Evolutionary conservation across 495 filamentous ascomycete species (phyloP), one percentile per base, ranked within the genome.

Genomic region (Hapsidospora chrysogenum): DNA sequence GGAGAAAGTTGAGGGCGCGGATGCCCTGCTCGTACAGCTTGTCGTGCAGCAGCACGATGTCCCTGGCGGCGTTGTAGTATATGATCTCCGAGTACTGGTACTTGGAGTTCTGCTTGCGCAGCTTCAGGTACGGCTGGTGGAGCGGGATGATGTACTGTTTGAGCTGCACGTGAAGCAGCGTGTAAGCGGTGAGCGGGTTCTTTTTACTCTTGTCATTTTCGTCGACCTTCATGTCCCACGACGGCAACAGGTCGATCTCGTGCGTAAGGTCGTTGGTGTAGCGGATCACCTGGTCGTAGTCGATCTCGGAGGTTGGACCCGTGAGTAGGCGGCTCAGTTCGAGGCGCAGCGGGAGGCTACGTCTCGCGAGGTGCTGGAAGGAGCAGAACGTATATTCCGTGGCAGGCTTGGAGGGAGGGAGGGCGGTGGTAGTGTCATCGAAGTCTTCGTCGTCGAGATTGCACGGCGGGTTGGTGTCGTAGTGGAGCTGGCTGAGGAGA

Each of bases 391-490:
- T 63, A 36, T 61, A 63, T 22, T 51, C 47, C 13, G 16, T 45
- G 1, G 45, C 20, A 9, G 56, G 52, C 8, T 42, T 53, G 0
- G 53, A 49, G 0, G 49, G 42, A 3, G 58, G 54, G 2, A 60
- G 44, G n/a, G 50, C 46, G 33, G 47, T 44, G 20, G 53, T 54
- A 31, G 57, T 48, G 29, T 63, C 56, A 44, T 49, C 49, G 20
- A 63, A 63, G 35, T 59, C 56, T 27, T 56, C 51, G 32, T 63
- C 60, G 35, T 63, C 52, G 17, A 63, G 47, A 32, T 63, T 63
- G 15, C 48, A 39, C 3, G 60, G 60, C 9, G 56, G 50, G 13
- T 54, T 37, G 33, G 49, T 45, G 38, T 63, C 52, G 27, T 44
- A 55, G 37, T 59, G 47, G 15, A 61, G 43, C 13, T 54, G 47